phyloP scores from a whole-genome alignment of 139 green algal species.

The Chlamydomonas schloesseri region DNA sequence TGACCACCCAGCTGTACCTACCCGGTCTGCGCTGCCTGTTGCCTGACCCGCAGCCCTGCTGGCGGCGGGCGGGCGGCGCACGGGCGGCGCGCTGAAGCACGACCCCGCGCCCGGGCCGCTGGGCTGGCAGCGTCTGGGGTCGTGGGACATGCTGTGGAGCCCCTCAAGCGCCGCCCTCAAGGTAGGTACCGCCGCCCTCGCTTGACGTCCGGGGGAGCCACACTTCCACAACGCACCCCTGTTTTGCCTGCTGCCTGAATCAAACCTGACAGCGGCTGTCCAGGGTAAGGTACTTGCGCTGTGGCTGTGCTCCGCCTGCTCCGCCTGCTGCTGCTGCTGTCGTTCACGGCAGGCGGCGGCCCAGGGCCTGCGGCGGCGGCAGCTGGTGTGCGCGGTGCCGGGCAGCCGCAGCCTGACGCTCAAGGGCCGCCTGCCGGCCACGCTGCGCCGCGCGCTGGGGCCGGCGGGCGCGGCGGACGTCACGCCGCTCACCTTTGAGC shows the following conservation, averaged over 20 bases:
- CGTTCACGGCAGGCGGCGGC: constrained; percentile 29
- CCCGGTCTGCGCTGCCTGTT: too few relatives aligned
- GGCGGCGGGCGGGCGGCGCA: constrained; percentile 50
- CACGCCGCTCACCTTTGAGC: constrained; percentile 53
- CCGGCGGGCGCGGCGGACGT: constrained; percentile 24
- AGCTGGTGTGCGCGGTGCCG: constrained; percentile 62
- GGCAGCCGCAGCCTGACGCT: constrained; percentile 53
- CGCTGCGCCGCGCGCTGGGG: constrained; percentile 7
- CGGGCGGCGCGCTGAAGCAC: constrained; percentile 55
- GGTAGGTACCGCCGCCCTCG: too few relatives aligned
- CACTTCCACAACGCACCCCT: too few relatives aligned
- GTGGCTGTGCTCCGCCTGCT: too few relatives aligned
- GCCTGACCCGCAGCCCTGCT: constrained; percentile 18
- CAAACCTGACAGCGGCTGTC: too few relatives aligned
- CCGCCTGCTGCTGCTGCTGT: too few relatives aligned
- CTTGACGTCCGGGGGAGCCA: too few relatives aligned
- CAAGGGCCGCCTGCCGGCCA: constrained; percentile 51
- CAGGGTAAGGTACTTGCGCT: too few relatives aligned
- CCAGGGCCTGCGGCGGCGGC: constrained; percentile 32
- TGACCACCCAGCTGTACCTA: too few relatives aligned
- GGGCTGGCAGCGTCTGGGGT: constrained; percentile 60
- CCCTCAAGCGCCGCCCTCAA: constrained; percentile 58
- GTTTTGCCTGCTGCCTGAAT: too few relatives aligned
- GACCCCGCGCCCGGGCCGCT: constrained; percentile 38
- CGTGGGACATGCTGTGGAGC: constrained; percentile 64